Conservation (phyloP, 495 filamentous ascomycete species). For the Podospora pseudocomata region DNA sequence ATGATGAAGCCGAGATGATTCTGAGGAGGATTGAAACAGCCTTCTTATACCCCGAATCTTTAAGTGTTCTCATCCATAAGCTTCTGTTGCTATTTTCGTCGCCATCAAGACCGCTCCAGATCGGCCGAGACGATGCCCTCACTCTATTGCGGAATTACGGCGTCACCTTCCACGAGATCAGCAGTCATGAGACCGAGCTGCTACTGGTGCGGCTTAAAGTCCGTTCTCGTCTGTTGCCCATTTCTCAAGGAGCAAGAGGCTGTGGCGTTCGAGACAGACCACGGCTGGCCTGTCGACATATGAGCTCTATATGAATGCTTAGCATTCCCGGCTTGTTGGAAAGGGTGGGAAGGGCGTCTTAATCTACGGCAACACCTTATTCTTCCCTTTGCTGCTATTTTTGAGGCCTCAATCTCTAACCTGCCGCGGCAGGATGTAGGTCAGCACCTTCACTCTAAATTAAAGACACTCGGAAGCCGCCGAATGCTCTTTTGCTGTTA, state of each 20-base stretch:
- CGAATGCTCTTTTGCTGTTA: background rate
- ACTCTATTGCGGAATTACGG: slow-evolving; percentile 1
- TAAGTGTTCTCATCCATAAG: background rate
- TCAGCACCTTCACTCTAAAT: background rate
- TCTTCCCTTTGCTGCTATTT: slow-evolving; percentile 4
- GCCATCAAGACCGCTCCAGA: background rate
- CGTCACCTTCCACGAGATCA: background rate
- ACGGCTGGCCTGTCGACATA: background rate
- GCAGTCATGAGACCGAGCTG: background rate
- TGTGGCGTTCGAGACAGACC: background rate
- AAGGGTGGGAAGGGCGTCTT: background rate
- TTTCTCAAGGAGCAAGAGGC: background rate
- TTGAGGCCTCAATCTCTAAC: background rate
- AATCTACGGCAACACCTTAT: slow-evolving; percentile 2
- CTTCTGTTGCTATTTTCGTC: slow-evolving; percentile 2
- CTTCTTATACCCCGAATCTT: background rate
- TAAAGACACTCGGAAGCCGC: background rate
- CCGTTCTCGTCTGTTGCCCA: background rate
- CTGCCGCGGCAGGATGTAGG: background rate
- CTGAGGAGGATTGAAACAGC: background rate
- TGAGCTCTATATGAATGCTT: background rate
- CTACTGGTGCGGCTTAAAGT: background rate
- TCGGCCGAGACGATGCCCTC: slow-evolving; percentile 1
- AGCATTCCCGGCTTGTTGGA: background rate
- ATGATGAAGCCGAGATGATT: background rate